These are phyloP conservation scores for Polygonum aviculare DNA, from an alignment of 148 eudicot genomes.

Conservation along the genomic window DNA sequence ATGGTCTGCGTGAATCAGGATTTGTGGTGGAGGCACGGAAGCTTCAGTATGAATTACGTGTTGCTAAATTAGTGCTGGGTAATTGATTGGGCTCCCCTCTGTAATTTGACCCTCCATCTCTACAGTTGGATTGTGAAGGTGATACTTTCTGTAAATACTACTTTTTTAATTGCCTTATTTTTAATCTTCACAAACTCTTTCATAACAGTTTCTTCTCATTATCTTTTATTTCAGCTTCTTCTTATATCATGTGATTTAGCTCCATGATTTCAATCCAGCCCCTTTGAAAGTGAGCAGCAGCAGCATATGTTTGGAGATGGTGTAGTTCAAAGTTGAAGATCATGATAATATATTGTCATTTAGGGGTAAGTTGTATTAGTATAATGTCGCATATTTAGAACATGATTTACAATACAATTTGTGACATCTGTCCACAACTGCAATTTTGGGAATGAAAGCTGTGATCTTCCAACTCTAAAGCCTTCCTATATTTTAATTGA, in stretches of 20 bases:
- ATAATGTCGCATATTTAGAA: neutral
- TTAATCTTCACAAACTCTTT: neutral
- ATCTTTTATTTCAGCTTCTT: neutral
- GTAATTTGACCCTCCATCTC: neutral
- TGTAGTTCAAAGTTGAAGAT: neutral
- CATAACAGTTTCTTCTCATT: neutral
- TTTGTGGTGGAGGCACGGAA: slow-evolving; percentile 29
- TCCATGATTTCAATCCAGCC: neutral
- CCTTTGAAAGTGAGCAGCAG: neutral
- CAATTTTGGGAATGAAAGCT: neutral
- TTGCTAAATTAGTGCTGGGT: slow-evolving; percentile 23
- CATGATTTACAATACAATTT: neutral
- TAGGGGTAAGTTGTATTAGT: neutral
- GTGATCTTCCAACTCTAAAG: neutral
- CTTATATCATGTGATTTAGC: neutral
- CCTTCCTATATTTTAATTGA: neutral
- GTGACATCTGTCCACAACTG: neutral
- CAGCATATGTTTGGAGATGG: neutral
- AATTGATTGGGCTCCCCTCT: neutral
- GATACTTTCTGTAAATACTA: neutral
- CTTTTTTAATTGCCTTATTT: neutral
- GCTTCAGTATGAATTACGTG: slow-evolving; percentile 40
- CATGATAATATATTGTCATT: neutral
- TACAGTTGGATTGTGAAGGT: neutral
- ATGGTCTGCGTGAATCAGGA: slow-evolving; percentile 49